A percentile compares a stretch with the other conserved stretches of the same genome.
phyloP scores from a whole-genome alignment of 805 yeast genomes.

The Ogataea pini region DNA sequence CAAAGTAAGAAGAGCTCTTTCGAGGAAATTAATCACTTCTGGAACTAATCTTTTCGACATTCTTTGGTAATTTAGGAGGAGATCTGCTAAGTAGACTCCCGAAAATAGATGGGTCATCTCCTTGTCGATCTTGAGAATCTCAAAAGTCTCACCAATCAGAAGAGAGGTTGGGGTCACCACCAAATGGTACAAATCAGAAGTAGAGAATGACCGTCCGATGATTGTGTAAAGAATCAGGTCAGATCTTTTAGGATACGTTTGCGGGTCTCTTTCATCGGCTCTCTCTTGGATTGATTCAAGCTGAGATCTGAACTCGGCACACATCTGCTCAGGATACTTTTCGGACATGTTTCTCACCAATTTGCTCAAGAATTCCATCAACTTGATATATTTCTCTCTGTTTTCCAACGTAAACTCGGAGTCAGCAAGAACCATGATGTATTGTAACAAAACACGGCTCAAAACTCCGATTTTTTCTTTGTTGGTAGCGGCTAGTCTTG shows the following conservation, averaged over 20 bases:
- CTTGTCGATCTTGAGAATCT: conserved; percentile 43
- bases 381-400: conserved; percentile 21
- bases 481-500: conserved; percentile 79
- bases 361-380: conserved; percentile 41
- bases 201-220: conserved; percentile 80
- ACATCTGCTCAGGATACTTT: conserved; percentile 62
- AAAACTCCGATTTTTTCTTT: conserved; percentile 69
- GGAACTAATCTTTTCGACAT: conserved; percentile 81
- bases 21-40: conserved; percentile 64
- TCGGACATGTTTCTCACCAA: conserved; percentile 61
- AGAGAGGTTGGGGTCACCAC: conserved; percentile 83
- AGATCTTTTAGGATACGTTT: conserved; percentile 39
- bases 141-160: conserved; percentile 68
- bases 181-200: conserved; percentile 93
- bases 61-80: conserved; percentile 71
- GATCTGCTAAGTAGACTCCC: conserved; percentile 67
- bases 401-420: conserved; percentile 25
- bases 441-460: conserved; percentile 62
- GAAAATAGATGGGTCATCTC: conserved; percentile 40
- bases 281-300: conserved; percentile 57
- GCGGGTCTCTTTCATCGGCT: conserved; percentile 37
- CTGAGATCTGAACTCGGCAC: conserved; percentile 59
- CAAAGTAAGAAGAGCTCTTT: conserved; percentile 48
- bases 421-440: conserved; percentile 51
- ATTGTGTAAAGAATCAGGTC: conserved; percentile 71